These are phyloP conservation scores for Plasmodium vivax DNA, from an alignment of 169 alveolate species.

Conservation along the genomic window DNA sequence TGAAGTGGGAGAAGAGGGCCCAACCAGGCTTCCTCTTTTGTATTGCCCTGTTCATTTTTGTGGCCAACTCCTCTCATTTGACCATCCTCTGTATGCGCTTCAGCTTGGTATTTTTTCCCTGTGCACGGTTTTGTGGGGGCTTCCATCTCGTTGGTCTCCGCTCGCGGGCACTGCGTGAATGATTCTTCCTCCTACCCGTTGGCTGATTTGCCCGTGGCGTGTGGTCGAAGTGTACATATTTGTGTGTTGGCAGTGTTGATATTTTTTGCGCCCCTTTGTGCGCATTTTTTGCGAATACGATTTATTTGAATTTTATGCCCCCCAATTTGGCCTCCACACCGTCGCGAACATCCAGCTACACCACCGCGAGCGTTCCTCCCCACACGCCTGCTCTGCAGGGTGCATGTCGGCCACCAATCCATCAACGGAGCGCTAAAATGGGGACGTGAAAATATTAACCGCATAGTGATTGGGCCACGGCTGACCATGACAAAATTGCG, in stretches of 20 bases:
- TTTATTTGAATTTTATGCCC: neutral
- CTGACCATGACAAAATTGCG: neutral
- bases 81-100: neutral
- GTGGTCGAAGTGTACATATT: neutral
- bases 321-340: neutral
- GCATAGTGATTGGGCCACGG: neutral
- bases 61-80: neutral
- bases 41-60: constrained; percentile 12
- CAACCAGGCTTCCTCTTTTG: neutral
- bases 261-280: neutral
- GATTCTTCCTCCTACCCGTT: neutral
- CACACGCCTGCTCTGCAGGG: neutral
- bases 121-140: neutral
- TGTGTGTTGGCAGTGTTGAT: neutral
- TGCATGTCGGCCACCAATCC: neutral
- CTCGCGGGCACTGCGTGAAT: neutral
- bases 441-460: neutral
- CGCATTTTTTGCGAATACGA: neutral
- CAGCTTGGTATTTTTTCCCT: neutral
- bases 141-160: neutral
- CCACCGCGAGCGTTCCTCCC: neutral
- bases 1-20: neutral
- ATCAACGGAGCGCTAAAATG: neutral
- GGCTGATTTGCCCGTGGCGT: neutral
- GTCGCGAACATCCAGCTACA: neutral